Evolutionary conservation across 176 grass and related monocot species (phyloP), one percentile per base, ranked within the genome.

Genomic region (Rhynchospora pubera): DNA sequence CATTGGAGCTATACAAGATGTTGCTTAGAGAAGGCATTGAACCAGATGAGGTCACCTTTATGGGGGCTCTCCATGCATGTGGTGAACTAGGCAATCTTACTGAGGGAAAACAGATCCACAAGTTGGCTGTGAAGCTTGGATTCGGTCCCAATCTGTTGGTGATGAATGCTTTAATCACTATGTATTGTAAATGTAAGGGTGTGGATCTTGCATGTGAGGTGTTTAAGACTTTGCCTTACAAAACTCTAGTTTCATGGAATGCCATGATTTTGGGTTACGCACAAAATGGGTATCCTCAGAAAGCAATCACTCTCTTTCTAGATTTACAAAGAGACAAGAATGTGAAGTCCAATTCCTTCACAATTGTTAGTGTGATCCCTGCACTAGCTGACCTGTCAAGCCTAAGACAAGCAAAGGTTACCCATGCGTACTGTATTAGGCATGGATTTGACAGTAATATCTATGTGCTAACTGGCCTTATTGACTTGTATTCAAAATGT

Each of bases 401-500:
- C 86, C 72, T 97, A 82, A 85, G 86, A 60, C 88, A 85, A 66
- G 90, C 88, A 32, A 91, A 92, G 39, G 88, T 87, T 90, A 24
- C 89, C 42, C 91, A 97, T 83, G 76, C 77, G 0, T 91, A 91
- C 59, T 80, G 91, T 57, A 84, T 87, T 71, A 92, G 65, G 77
- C 87, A 87, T 11, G 6, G 10, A 28, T 83, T 92, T 59, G 90
- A 89, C 71, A 42, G 59, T 66, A 77, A 86, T 21, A 83, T 87
- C 0, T 83, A 79, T 34, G 70, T 93, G 67, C 87, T 89, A 61
- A 70, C 77, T 16, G 57, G 47, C 78, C 82, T 97, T 62, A 82
- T 93, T 79, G 94, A 94, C 34, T 92, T 97, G 90, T 97, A 97
- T 5, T 78, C 85, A 56, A 97, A 97, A 80, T 94, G 92, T 11